Conservation (phyloP, 1,139 yeast species). For the Pichia sp. region DNA sequence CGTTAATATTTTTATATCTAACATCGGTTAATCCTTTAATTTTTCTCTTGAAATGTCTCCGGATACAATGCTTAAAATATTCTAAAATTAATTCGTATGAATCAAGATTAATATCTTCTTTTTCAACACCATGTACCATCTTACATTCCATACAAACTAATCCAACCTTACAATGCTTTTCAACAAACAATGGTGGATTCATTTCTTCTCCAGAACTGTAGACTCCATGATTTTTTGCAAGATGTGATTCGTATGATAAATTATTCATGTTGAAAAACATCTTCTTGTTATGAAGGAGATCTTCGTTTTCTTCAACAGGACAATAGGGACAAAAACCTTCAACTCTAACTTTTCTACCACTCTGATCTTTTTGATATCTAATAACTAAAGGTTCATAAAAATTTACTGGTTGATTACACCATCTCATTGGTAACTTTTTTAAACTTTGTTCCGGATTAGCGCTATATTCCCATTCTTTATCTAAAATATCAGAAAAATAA, state of each 20-base stretch:
- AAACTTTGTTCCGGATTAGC: conserved; percentile 5
- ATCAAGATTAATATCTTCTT: not conserved
- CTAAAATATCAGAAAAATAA: conserved; percentile 2
- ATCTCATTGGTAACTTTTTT: conserved; percentile 18
- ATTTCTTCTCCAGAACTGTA: conserved; percentile 27
- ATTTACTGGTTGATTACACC: conserved; percentile 17
- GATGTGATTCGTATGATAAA: conserved; percentile 27
- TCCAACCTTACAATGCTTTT: conserved; percentile 6
- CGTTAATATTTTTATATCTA: not conserved
- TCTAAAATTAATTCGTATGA: not conserved
- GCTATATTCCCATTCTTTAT: conserved; percentile 8
- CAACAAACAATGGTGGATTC: conserved; percentile 20
- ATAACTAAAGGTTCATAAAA: conserved; percentile 26
- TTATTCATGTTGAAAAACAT: conserved; percentile 24
- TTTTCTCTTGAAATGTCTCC: conserved; percentile 2
- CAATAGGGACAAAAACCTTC: conserved; percentile 29
- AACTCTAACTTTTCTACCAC: conserved; percentile 9
- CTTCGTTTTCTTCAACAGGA: conserved; percentile 4
- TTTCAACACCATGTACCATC: not conserved
- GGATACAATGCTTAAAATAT: conserved; percentile 5
- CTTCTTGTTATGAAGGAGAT: not conserved
- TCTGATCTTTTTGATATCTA: conserved; percentile 14
- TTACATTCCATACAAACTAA: conserved; percentile 8
- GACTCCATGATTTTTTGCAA: conserved; percentile 28
- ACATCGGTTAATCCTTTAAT: not conserved